Evolutionary conservation across 2,329 filamentous ascomycete species (phyloP).

Genomic region (Pseudogymnoascus sp.): DNA sequence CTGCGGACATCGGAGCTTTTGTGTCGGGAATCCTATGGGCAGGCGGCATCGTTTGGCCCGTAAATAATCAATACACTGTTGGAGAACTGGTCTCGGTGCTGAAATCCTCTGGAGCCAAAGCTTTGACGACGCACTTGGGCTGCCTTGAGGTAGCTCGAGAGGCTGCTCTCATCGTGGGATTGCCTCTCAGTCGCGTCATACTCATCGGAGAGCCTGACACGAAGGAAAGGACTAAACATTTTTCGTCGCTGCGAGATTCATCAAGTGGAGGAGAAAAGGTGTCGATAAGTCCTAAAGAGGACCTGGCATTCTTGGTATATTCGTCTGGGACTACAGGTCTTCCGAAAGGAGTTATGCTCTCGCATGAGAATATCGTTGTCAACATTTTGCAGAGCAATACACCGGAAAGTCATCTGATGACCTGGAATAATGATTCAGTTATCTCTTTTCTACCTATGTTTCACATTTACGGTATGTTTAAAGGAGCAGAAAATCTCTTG

Average conservation of each 20-base stretch:
- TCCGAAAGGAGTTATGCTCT: constrained; percentile 69
- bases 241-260: neutral
- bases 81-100: constrained; percentile 79
- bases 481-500: too few relatives aligned
- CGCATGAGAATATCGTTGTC: constrained; percentile 20
- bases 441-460: constrained; percentile 75
- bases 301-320: constrained; percentile 65
- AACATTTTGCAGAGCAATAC: constrained; percentile 28
- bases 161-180: neutral
- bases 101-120: constrained; percentile 62
- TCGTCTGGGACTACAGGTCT: too few relatives aligned
- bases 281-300: constrained; percentile 14
- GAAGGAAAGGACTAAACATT: neutral
- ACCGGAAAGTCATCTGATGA: constrained; percentile 35
- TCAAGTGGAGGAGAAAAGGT: neutral
- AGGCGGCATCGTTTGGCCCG: constrained; percentile 66
- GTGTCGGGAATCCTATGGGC: constrained; percentile 74
- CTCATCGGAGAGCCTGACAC: neutral
- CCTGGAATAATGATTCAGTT: constrained; percentile 54
- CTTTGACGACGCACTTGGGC: constrained; percentile 56
- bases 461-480: constrained; percentile 50
- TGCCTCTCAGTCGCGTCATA: neutral
- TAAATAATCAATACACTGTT: constrained; percentile 74
- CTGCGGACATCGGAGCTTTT: constrained; percentile 66
- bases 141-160: neutral